Evolutionary conservation across 2,329 filamentous ascomycete species (phyloP), one percentile per base, ranked within the genome.

Genomic region (Epichloe sylvatica): DNA sequence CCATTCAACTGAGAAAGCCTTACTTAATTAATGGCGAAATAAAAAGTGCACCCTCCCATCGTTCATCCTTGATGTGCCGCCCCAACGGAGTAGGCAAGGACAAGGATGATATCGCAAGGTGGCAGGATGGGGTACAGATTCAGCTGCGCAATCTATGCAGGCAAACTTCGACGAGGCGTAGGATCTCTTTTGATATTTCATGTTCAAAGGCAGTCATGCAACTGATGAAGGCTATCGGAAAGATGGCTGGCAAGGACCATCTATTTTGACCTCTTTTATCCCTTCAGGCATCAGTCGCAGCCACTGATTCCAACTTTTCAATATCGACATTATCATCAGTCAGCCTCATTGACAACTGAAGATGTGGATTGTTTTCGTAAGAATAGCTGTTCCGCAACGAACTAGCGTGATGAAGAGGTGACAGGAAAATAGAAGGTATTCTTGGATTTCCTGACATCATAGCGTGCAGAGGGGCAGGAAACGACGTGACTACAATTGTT

Each of bases 281-380:
- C 74, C 72, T 50, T 77, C 74, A 2, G 77, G 77, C 70, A 80
- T 75, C 57, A 75, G 64, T 21, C 76, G 71, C 53, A 80, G 61
- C 75, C 76, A 80, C 57, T 80, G 76, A 49, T 71, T 67, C 76
- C 76, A 78, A 49, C 64, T 71, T 71, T 46, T 79, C 75, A 48
- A 73, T 59, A 52, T 76, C 71, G 52, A 77, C 62, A 33, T 68
- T 67, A 23, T 76, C 74, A 39, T 77, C 75, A 2, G 68, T 67
- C 40, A 80, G 60, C 25, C 70, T 67, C 49, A 80, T 68, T 9
- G 70, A 73, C 7, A 80, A 58, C 47, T 70, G 72, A 36, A 80
- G 53, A 49, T 75, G 71, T 2, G 71, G 66, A 25, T 68, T 70
- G n/a, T 69, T 69, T 46, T 70, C 68, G 38, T 66, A 65, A 7